Evolutionary conservation across 2,329 filamentous ascomycete species (phyloP), one percentile per base, ranked within the genome.

Genomic region (Claviceps humidiphila): DNA sequence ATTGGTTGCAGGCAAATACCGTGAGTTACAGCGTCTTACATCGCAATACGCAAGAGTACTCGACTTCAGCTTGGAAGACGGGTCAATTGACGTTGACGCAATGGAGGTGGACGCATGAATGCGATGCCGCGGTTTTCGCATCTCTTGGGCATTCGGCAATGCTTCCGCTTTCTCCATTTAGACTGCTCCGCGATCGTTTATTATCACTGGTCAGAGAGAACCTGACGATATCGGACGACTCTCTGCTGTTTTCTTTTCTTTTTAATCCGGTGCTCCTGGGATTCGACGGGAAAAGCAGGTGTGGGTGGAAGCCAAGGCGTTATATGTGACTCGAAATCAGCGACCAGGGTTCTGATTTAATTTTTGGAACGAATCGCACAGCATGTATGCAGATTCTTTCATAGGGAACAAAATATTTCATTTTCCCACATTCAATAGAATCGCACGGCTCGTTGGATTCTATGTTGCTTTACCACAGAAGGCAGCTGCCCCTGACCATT

Each of bases 11-110:
- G 89, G 89, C 54, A 97, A 97, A 82, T 91, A 93, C 69, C 84
- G 93, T 53, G 94, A 97, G 64, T 74, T 98, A 34, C 93, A 98
- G 67, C 80, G 93, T 26, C 78, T 96, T 43, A 95, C 89, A n/a
- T 87, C 96, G 26, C 91, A 94, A 56, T 97, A 97, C 66, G 91
- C 91, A 13, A 82, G 87, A 57, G 73, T 89, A n/a, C 73, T 94
- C 22, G 86, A 85, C 52, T 72, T 87, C 40, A 75, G 73, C 6
- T 58, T 73, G 5, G 72, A 74, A 46, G 71, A 73, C 20, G 71
- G 73, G 16, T 66, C 69, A 11, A 61, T 65, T 13, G 71, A 72
- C 16, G 70, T 68, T 17, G 71, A 70, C 51, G 64, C 67, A 7
- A 73, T 73, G 70, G 71, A 72, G 26, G 62, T 71, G 39, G 69